These are phyloP conservation scores for Gossypium schwendimanii DNA, from an alignment of 441 rosid species.

Conservation along the genomic window DNA sequence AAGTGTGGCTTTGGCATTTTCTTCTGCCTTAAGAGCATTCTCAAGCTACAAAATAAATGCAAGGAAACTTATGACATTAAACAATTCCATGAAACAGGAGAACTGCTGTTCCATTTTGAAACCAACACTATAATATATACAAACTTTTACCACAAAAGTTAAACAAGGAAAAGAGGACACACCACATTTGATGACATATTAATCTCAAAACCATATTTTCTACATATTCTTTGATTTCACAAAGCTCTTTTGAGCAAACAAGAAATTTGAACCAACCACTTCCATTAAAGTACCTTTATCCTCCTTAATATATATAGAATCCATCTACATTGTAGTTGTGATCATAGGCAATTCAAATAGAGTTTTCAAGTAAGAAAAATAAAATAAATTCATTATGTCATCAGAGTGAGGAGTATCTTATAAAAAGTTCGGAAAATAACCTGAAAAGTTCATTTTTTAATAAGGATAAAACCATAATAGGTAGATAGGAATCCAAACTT, in stretches of 20 bases:
- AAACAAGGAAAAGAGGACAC: not conserved
- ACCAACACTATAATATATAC: not conserved
- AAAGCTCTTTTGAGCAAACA: not conserved
- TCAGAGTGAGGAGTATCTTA: not conserved
- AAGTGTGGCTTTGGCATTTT: slow-evolving; percentile 61
- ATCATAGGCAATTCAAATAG: not conserved
- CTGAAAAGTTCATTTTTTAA: not conserved
- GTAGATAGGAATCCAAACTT: not conserved
- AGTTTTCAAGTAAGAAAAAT: not conserved
- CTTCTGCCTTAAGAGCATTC: slow-evolving; percentile 76
- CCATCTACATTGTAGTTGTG: not conserved
- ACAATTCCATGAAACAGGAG: not conserved
- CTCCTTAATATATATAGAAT: not conserved
- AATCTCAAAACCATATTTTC: not conserved
- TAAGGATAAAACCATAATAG: not conserved
- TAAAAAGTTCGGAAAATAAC: not conserved
- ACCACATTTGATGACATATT: not conserved
- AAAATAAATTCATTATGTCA: not conserved
- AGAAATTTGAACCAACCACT: not conserved
- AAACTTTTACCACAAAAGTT: not conserved
- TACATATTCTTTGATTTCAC: not conserved
- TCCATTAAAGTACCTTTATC: not conserved
- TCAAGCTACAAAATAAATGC: slow-evolving; percentile 59
- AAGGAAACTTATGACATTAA: not conserved
- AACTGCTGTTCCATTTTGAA: not conserved